Base-by-base conservation (phyloP, 495 filamentous ascomycete species). In the Neurospora sp. region DNA sequence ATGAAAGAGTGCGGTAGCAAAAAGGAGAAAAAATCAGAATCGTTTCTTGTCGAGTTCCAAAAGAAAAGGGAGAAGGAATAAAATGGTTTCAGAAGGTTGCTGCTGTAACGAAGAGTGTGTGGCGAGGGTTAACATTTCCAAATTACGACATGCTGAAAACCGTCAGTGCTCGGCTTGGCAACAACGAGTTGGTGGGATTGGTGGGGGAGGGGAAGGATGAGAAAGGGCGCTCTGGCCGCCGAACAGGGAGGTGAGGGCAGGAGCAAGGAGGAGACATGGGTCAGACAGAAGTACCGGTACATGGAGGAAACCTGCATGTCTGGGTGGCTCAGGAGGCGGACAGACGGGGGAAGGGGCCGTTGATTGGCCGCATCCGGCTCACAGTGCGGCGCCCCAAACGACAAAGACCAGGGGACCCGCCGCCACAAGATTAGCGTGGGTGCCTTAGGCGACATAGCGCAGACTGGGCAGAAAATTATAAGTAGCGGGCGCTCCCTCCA, bases 401-500 rank as follows among this genome's bases (percentile, higher is more conserved):
- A 72, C 72, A 78, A 77, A 73, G 74, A 71, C 70, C 70, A 73
- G 74, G 73, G 75, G 74, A 77, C 72, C 76, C 77, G 75, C 77
- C 77, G 76, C 77, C 76, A 79, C 79, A 72, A 68, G 73, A 69
- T 69, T 75, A 74, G 77, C 73, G 76, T 79, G 39, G 76, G 68
- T 76, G 81, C 80, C 80, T 82, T 68, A 80, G 80, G 79, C 77
- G 48, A 35, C 68, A 39, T 16, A 48, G 69, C 45, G 70, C 61
- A 69, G n/a, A 70, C 70, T 48, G 65, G 61, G 69, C 68, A 16
- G 76, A 84, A 82, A 83, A 84, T 81, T 86, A 86, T 86, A 86
- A 86, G 79, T 79, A 82, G 78, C 69, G 53, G 72, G 73, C 77
- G 79, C 80, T 80, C 82, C 84, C 84, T 80, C 83, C 82, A 79